Conservation (phyloP, 768 basidiomycete species). For the Termitomyces sp. region DNA sequence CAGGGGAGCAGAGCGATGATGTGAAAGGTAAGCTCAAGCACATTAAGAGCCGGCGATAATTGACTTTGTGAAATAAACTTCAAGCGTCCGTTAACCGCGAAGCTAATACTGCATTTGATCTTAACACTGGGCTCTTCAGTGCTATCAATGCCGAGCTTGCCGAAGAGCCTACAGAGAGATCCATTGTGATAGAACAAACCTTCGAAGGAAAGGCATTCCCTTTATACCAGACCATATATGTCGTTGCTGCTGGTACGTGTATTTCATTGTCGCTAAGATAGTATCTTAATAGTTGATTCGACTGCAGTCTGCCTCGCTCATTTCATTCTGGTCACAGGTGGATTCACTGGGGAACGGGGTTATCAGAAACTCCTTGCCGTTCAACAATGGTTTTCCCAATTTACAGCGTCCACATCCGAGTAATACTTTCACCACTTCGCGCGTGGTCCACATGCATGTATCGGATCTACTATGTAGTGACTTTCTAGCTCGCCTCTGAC, state of each 20-base stretch:
- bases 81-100: conserved; percentile 43
- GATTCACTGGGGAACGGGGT: conserved; percentile 40
- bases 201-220: conserved; percentile 20
- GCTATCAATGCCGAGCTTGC: conserved; percentile 21
- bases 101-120: conserved; percentile 40
- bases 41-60: not conserved
- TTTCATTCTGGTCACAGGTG: conserved; percentile 38
- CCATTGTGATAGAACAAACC: conserved; percentile 6
- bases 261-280: not conserved
- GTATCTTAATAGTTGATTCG: conserved; percentile 2
- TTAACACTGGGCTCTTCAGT: conserved; percentile 42
- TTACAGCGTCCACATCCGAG: conserved; percentile 2
- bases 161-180: conserved; percentile 12
- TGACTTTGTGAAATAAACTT: not conserved
- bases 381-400: conserved; percentile 30
- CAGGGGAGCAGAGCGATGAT: conserved; percentile 32
- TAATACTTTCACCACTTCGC: not conserved
- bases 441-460: not conserved
- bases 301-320: conserved; percentile 40
- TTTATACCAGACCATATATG: conserved; percentile 27
- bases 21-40: conserved; percentile 32
- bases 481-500: not conserved
- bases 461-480: not conserved
- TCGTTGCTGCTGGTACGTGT: conserved; percentile 28
- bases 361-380: conserved; percentile 38